These are phyloP conservation scores for Teratosphaeria viscida DNA, from an alignment of 2,329 filamentous ascomycete species.

Conservation along the genomic window DNA sequence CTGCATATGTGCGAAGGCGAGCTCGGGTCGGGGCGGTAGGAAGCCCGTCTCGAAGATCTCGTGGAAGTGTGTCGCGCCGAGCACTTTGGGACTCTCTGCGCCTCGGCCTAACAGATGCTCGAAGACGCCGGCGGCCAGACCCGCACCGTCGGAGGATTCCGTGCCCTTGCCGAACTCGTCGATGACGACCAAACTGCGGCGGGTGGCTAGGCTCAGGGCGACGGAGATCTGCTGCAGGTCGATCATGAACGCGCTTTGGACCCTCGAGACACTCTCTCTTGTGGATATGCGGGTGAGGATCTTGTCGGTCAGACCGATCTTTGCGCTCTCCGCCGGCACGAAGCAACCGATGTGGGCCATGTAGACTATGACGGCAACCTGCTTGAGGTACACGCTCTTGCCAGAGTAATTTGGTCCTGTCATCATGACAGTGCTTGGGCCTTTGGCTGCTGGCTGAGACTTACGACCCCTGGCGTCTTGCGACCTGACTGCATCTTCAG, in stretches of 20 bases:
- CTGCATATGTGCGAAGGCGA: constrained; percentile 62
- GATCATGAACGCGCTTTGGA: constrained; percentile 61
- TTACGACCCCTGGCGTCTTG: not conserved
- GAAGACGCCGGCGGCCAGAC: constrained; percentile 52
- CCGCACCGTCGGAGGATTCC: constrained; percentile 53
- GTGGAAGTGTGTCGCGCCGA: constrained; percentile 55
- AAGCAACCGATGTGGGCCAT: constrained; percentile 89
- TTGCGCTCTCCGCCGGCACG: constrained; percentile 68
- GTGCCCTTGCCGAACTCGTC: constrained; percentile 81
- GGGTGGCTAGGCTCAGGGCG: constrained; percentile 62
- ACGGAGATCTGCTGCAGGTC: constrained; percentile 82
- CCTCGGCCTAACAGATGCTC: constrained; percentile 44
- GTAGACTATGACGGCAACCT: constrained; percentile 81
- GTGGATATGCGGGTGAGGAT: constrained; percentile 81
- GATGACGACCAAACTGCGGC: constrained; percentile 70
- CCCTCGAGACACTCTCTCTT: constrained; percentile 53
- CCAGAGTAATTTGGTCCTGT: constrained; percentile 96
- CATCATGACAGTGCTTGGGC: constrained; percentile 63
- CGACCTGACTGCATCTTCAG: not conserved
- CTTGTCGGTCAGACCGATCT: constrained; percentile 80
- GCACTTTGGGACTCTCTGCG: constrained; percentile 45
- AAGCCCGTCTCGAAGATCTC: constrained; percentile 62
- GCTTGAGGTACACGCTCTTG: constrained; percentile 92
- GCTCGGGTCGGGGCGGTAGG: constrained; percentile 38
- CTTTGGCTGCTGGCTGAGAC: constrained; percentile 5